These are phyloP conservation scores for Adansonia digitata DNA, from an alignment of 345 rosid species.

Conservation along the genomic window DNA sequence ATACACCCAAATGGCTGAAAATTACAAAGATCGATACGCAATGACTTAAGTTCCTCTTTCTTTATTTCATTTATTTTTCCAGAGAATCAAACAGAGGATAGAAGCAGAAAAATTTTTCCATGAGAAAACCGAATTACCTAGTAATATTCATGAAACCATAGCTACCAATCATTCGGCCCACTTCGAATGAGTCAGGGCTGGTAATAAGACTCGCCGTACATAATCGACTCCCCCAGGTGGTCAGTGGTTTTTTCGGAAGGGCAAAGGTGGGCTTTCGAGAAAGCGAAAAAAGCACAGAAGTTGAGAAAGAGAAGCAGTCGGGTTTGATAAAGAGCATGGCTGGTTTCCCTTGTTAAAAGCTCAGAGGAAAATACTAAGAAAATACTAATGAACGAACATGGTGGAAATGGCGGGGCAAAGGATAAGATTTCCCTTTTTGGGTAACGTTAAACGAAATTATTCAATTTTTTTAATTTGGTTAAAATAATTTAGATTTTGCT, in stretches of 20 bases:
- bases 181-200: constrained; percentile 75
- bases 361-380: neutral
- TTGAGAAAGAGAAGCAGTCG: constrained; percentile 15
- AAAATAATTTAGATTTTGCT: no score
- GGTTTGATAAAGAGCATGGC: constrained; percentile 22
- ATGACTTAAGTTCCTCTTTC: neutral
- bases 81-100: neutral
- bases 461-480: neutral
- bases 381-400: neutral
- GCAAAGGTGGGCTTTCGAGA: constrained; percentile 17
- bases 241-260: constrained; percentile 20
- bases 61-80: neutral
- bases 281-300: constrained; percentile 14
- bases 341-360: neutral
- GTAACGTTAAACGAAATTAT: neutral
- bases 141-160: constrained; percentile 92
- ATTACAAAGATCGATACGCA: neutral
- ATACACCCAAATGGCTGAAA: neutral
- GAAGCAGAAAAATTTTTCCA: neutral
- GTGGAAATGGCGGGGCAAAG: neutral
- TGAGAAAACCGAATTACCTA: constrained; percentile 40
- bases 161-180: constrained; percentile 83
- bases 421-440: neutral
- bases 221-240: constrained; percentile 19
- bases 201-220: constrained; percentile 64